Conservation (phyloP, 768 basidiomycete genomes). For the Peribolospora kevripleyi region DNA sequence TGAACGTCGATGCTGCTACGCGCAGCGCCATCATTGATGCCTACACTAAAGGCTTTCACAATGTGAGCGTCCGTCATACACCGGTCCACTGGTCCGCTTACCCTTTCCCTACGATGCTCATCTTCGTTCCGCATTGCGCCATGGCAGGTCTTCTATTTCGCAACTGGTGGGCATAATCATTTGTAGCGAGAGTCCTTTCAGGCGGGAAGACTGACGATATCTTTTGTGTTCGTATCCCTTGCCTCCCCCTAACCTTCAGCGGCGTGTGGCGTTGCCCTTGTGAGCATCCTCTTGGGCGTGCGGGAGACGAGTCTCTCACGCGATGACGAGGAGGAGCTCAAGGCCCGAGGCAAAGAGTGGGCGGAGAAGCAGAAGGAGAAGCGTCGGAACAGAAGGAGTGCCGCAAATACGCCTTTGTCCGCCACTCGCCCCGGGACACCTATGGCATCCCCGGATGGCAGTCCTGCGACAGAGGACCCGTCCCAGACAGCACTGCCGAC, state of each 20-base stretch:
- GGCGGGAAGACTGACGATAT: background rate
- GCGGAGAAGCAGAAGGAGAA: background rate
- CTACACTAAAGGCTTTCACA: conserved; percentile 35
- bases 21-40: conserved; percentile 26
- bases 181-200: too few species aligned
- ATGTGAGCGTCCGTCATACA: conserved; percentile 34
- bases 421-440: too few species aligned
- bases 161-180: too few species aligned
- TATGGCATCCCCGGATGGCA: too few species aligned
- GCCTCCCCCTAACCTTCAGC: background rate
- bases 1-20: conserved; percentile 6
- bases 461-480: too few species aligned
- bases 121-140: background rate
- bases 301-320: background rate
- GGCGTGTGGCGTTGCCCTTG: background rate
- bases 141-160: too few species aligned
- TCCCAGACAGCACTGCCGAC: too few species aligned
- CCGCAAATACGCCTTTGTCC: too few species aligned
- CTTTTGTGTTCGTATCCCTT: background rate
- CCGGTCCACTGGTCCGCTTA: conserved; percentile 33
- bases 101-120: conserved; percentile 16
- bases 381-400: background rate
- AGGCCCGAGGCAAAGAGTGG: conserved; percentile 6
- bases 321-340: background rate
- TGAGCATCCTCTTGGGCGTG: conserved; percentile 1